These are phyloP conservation scores for Suillus alpinus DNA, from an alignment of 768 basidiomycete species.

Conservation along the genomic window DNA sequence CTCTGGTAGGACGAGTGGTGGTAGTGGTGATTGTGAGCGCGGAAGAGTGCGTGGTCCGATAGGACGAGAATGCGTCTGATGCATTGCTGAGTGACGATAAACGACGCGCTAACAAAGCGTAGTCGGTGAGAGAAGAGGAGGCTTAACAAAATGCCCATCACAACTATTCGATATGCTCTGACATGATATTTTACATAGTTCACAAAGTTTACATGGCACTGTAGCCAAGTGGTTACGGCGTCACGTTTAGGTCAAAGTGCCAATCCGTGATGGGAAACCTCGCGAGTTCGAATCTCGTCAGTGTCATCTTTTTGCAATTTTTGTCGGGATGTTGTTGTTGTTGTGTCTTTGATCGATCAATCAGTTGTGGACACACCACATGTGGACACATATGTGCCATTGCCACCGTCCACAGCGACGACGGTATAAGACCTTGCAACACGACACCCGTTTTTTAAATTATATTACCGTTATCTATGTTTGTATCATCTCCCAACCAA, in stretches of 20 bases:
- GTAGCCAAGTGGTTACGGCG: constrained; percentile 62
- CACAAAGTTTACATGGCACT: constrained; percentile 32
- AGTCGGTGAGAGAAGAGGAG: background rate
- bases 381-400: background rate
- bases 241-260: constrained; percentile 49
- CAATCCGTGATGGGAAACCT: constrained; percentile 57
- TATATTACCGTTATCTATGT: background rate
- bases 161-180: background rate
- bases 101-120: constrained; percentile 13
- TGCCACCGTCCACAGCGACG: constrained; percentile 6
- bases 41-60: constrained; percentile 48
- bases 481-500: constrained; percentile 7
- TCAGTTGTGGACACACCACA: constrained; percentile 8
- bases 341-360: background rate
- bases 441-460: background rate
- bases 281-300: constrained; percentile 63
- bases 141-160: background rate
- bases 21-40: constrained; percentile 43
- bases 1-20: constrained; percentile 27
- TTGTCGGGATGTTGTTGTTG: constrained; percentile 5
- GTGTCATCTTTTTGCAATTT: constrained; percentile 37
- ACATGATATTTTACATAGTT: background rate
- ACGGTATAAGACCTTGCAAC: background rate
- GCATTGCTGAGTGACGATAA: constrained; percentile 22
- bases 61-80: constrained; percentile 37